phyloP scores from a whole-genome alignment of 495 filamentous ascomycete species.

The Viridothelium virens region DNA sequence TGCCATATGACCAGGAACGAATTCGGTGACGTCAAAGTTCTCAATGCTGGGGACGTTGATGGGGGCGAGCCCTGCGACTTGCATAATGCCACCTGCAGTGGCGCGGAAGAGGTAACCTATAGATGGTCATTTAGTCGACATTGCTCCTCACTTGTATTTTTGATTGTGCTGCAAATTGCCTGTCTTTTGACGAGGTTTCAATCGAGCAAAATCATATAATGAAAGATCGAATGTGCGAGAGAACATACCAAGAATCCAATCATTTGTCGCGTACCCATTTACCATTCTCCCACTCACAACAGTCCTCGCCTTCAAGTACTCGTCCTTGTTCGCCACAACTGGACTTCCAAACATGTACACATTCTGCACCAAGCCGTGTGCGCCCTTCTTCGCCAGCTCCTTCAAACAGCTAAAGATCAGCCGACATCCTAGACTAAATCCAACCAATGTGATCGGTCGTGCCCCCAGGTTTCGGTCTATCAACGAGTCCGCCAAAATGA shows the following conservation, averaged over 20 bases:
- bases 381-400: conserved; percentile 79
- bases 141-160: not conserved
- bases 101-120: conserved; percentile 86
- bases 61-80: conserved; percentile 78
- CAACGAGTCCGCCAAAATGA: conserved; percentile 93
- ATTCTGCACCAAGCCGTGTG: conserved; percentile 87
- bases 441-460: conserved; percentile 88
- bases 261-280: conserved; percentile 87
- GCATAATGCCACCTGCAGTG: conserved; percentile 84
- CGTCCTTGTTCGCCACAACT: conserved; percentile 83
- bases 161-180: not conserved
- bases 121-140: not conserved
- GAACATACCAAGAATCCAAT: conserved; percentile 77
- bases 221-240: not conserved
- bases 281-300: conserved; percentile 87
- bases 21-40: conserved; percentile 78
- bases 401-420: conserved; percentile 89
- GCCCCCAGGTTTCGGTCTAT: conserved; percentile 87
- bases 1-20: conserved; percentile 92
- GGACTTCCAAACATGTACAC: conserved; percentile 92
- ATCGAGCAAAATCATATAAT: not conserved
- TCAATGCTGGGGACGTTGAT: conserved; percentile 78
- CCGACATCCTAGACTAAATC: conserved; percentile 85
- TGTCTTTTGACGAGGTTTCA: conserved; percentile 7
- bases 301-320: conserved; percentile 70